Evolutionary conservation across 768 basidiomycete species (phyloP), one percentile per base, ranked within the genome.

Genomic region (Cystobasidium onofrii): DNA sequence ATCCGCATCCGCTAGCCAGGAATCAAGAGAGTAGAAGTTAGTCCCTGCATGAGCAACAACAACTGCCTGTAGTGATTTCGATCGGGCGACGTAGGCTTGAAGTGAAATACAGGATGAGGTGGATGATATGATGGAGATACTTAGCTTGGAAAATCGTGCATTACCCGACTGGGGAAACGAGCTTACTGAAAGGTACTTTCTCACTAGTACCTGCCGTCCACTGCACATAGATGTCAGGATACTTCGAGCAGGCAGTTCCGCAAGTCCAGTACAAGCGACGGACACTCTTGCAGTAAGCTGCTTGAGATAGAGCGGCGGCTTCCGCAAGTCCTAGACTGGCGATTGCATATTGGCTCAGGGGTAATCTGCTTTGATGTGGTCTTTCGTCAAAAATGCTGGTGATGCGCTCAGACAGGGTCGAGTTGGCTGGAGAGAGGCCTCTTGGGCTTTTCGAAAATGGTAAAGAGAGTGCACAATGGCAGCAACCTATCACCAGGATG

Each of bases 31-130:
- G 25, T 64, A 27, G 63, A 64, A 64, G 23, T 64, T 64, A 23
- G 27, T 64, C 7, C 63, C 63, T 18, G 63, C 63, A 64, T 64
- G 34, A 6, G 39, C 63, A 9, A 64, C 63, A 27, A 64, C 39
- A 23, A 64, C 57, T 2, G 57, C 63, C 23, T 60, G 12, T 23
- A 27, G 25, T 15, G 57, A 29, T 60, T 60, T 34, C 13, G 57
- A 27, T 6, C 33, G 33, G 23, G 57, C 57, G 23, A 60, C 57
- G 25, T 60, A 60, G 57, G 25, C 57, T 60, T 60, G 15, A 4
- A 12, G 4, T 6, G 18, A 20, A 7, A 15, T 3, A 20, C 46
- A 50, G 46, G 46, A 50, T 7, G 46, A 12, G 46, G 20, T 17
- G 46, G 46, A 3, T 7, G 10, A 50, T 15, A 7, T 7, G 3